Base-by-base conservation (phyloP, 345 rosid species). In the Hibiscus tridactylites region DNA sequence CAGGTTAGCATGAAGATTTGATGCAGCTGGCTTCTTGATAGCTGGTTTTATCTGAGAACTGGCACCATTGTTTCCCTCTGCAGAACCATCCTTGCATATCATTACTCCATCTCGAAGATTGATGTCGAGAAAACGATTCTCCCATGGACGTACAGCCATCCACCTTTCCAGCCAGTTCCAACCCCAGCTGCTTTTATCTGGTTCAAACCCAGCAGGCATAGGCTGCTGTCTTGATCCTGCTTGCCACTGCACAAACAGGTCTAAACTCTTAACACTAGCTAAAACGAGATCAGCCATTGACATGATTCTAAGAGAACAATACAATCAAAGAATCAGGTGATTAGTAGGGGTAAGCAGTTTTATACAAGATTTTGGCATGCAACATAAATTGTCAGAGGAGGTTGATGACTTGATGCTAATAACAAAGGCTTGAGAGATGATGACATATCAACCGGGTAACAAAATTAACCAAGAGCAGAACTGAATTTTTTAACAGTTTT, bases 91-190 rank as follows among this genome's bases (percentile, higher is more conserved):
- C 71, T 91, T 98, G 53, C 57, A 76, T 82, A 87, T 24, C 82
- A 73, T 88, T 9, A 83, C 87, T 47, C 93, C 97, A 65, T 92
- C 99, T 70, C 80, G 88, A 53, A 90, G 86, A 79, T 92, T 95
- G 73, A 78, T 87, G 78, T 92, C 99, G 29, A 92, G 98, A 85
- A 92, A 89, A 74, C 99, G 90, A 33, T 91, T 96, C 84, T 96
- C 98, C 98, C 99, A 92, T 54, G 99, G 98, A 42, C 99, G 98
- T 74, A 96, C 99, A 65, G 99, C 99, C 99, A 96, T 91, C 98
- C 99, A 96, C 82, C 99, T 85, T 81, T 96, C 99, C 80, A 96
- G 66, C 99, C 98, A 96, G 80, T 96, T 91, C 98, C 98, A 92
- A 62, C 98, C 99, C 99, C 99, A 96, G 83, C 89, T 91, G 89